Evolutionary conservation across 306 rosid species (phyloP), one percentile per base, ranked within the genome.

Genomic region (Astragalus glycyphyllos): DNA sequence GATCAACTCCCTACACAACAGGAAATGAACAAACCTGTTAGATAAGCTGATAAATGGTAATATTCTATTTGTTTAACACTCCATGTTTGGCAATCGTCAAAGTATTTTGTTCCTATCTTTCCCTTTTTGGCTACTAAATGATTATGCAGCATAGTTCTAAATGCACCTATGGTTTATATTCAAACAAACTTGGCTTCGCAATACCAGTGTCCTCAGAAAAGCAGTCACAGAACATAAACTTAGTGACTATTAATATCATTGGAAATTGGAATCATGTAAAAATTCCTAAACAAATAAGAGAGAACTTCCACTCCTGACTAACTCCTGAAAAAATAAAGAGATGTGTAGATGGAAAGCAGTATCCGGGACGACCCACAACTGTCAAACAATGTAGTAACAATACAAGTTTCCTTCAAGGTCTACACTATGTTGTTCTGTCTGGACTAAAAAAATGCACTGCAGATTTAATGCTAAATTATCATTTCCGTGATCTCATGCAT

Each of bases 1-100:
- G 17, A 82, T 86, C 96, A 38, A 72, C 87, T 71, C 92, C 96
- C 98, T 92, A 59, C 32, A 54, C 44, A 44, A 60, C 31, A 53
- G 15, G 11, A 65, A 50, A 55, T 7, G 42, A 29, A 6, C 53
- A 63, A 56, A 38, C 42, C 12, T 4, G 31, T 70, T 41, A 41
- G 46, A 41, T 16, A 26, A 56, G 63, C 7, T 0, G 13, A 23
- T 44, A 46, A 45, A 53, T 60, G 47, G 56, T 7, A 44, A 48
- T 56, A 40, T 29, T 35, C 2, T 14, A 45, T 56, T 56, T 23
- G 17, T 5, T 40, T 14, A 26, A 17, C 16, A 26, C 38, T 45
- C 55, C 10, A 48, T 34, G 35, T 62, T 7, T 40, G 6, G 17
- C 32, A 59, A 6, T 1, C 6, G 66, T 23, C 77, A 45, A 55